These are phyloP conservation scores for Crithidia mellificae DNA, from an alignment of 208 protist species.

Conservation along the genomic window DNA sequence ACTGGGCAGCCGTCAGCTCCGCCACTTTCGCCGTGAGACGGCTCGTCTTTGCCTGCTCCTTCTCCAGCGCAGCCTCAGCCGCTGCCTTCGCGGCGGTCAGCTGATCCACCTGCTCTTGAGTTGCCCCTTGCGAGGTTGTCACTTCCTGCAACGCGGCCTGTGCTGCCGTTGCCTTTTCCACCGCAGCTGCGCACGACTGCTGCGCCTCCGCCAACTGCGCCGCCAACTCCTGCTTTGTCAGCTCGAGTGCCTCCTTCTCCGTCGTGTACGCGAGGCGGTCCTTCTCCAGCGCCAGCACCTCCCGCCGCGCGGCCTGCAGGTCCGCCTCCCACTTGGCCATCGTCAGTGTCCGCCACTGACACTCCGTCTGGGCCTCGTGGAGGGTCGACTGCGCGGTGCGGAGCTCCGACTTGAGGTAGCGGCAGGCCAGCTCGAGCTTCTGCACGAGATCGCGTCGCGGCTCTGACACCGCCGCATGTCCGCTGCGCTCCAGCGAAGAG, in stretches of 20 bases:
- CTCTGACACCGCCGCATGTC: background rate
- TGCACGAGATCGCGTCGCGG: slow-evolving; percentile 4
- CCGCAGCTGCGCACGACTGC: slow-evolving; percentile 3
- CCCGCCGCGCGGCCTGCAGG: slow-evolving; percentile 23
- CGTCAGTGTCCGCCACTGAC: slow-evolving; percentile 31
- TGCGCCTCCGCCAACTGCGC: slow-evolving; percentile 18
- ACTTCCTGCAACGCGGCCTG: slow-evolving; percentile 19
- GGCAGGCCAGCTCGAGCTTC: slow-evolving; percentile 47
- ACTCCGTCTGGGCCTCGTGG: slow-evolving; percentile 39
- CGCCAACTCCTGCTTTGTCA: slow-evolving; percentile 33
- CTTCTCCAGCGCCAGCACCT: slow-evolving; percentile 36
- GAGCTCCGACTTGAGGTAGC: slow-evolving; percentile 42
- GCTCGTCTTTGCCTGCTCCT: slow-evolving; percentile 28
- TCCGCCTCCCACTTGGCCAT: slow-evolving; percentile 36
- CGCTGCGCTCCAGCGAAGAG: background rate
- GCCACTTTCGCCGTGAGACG: slow-evolving; percentile 33
- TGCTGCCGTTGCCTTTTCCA: slow-evolving; percentile 1
- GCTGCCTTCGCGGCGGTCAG: slow-evolving; percentile 22
- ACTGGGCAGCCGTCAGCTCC: slow-evolving; percentile 22
- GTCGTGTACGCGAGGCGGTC: slow-evolving; percentile 29
- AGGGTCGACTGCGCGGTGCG: background rate
- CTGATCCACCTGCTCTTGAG: slow-evolving; percentile 18
- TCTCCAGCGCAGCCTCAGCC: slow-evolving; percentile 25
- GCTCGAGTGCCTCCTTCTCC: slow-evolving; percentile 18
- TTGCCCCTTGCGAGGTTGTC: slow-evolving; percentile 17